phyloP scores from a whole-genome alignment of 495 filamentous ascomycete genomes.

The Apodospora peruviana region DNA sequence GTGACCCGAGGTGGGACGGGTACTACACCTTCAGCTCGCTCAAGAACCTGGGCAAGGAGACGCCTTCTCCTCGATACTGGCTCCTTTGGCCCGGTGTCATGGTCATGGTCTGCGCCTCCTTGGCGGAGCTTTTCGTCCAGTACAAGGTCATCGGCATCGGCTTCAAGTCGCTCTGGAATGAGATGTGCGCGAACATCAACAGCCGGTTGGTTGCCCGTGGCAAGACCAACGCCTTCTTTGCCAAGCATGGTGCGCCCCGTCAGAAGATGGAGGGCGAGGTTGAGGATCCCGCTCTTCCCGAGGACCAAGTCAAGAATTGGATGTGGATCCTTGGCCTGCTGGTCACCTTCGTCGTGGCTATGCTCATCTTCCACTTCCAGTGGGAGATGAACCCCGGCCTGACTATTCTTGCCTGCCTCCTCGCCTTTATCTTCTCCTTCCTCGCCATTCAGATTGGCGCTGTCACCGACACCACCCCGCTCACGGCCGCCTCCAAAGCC shows the following conservation, averaged over 20 bases:
- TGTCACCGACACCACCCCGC: constrained; percentile 56
- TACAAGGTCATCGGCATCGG: constrained; percentile 55
- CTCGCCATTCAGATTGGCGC: constrained; percentile 60
- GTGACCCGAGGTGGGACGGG: constrained; percentile 44
- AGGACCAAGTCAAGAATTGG: constrained; percentile 58
- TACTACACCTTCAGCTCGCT: constrained; percentile 48
- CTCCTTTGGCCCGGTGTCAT: constrained; percentile 63
- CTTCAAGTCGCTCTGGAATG: constrained; percentile 44
- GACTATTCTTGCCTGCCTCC: constrained; percentile 53
- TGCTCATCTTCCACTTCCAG: constrained; percentile 55
- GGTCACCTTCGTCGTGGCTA: constrained; percentile 45
- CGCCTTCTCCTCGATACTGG: constrained; percentile 59
- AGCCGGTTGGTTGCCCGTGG: constrained; percentile 29
- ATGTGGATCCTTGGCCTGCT: constrained; percentile 53
- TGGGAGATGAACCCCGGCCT: constrained; percentile 57
- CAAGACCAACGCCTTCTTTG: constrained; percentile 42
- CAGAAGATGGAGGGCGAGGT: constrained; percentile 23
- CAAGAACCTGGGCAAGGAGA: constrained; percentile 32
- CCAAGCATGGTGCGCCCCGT: constrained; percentile 29
- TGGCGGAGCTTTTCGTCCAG: constrained; percentile 57
- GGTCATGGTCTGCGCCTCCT: constrained; percentile 56
- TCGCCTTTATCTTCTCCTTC: constrained; percentile 66
- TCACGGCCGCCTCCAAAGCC: constrained; percentile 62
- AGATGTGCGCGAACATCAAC: constrained; percentile 40
- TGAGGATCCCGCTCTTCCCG: constrained; percentile 45